phyloP scores from a whole-genome alignment of 768 basidiomycete genomes.

The Serendipita sp. region DNA sequence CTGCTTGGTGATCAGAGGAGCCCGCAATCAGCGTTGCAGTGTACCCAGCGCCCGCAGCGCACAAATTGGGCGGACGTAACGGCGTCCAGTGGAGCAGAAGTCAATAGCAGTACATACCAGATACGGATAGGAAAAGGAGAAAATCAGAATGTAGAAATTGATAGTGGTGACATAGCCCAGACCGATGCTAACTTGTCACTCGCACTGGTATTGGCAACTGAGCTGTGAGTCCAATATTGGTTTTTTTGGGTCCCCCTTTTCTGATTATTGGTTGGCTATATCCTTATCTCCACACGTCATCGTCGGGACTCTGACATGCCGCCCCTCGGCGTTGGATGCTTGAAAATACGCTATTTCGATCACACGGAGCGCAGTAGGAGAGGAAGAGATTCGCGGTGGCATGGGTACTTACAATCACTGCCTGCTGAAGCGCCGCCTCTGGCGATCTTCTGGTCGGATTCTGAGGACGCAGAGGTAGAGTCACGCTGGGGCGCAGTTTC shows the following conservation, averaged over 20 bases:
- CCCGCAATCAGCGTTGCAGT: not conserved
- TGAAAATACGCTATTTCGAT: not conserved
- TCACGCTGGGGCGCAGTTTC: not conserved
- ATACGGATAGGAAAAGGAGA: too few species aligned
- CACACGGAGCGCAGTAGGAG: constrained; percentile 22
- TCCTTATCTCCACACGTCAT: not conserved
- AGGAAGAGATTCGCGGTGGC: constrained; percentile 39
- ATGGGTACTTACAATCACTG: constrained; percentile 48
- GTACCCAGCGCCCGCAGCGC: not conserved
- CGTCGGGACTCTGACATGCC: not conserved
- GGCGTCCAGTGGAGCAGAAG: not conserved
- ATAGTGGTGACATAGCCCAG: constrained; percentile 28
- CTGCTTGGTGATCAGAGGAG: not conserved
- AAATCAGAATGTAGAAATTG: constrained; percentile 25
- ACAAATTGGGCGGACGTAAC: constrained; percentile 10
- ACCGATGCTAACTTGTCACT: constrained; percentile 43
- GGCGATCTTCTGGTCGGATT: constrained; percentile 43
- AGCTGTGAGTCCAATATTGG: constrained; percentile 32
- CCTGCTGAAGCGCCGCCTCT: constrained; percentile 37
- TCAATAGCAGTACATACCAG: constrained; percentile 14
- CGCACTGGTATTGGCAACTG: constrained; percentile 44
- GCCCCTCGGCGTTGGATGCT: too few species aligned
- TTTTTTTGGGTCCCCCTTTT: constrained; percentile 6
- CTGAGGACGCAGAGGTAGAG: not conserved
- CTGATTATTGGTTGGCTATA: not conserved